These are phyloP conservation scores for Trichoderma atrobrunneum DNA, from an alignment of 2,329 filamentous ascomycete species.

Conservation along the genomic window DNA sequence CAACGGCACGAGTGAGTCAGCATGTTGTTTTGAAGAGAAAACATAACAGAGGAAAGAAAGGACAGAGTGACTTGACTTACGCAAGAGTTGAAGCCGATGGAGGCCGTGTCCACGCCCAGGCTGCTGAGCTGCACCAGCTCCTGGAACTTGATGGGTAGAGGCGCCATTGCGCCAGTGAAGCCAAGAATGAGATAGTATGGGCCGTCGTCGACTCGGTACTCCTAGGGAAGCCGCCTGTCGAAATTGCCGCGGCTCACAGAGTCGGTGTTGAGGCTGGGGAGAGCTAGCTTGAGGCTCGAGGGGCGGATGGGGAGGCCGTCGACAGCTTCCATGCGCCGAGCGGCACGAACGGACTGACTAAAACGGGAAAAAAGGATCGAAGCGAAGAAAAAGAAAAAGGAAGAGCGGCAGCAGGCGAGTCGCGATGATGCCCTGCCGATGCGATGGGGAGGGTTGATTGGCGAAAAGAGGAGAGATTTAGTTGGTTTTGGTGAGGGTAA, in stretches of 20 bases:
- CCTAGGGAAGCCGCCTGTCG: slow-evolving; percentile 23
- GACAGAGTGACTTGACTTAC: slow-evolving; percentile 47
- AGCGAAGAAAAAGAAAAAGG: slow-evolving; percentile 9
- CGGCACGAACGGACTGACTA: slow-evolving; percentile 27
- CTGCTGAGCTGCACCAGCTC: slow-evolving; percentile 72
- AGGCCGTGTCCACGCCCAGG: slow-evolving; percentile 46
- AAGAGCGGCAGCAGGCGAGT: slow-evolving; percentile 22
- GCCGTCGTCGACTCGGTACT: slow-evolving; percentile 20
- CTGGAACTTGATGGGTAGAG: slow-evolving; percentile 88
- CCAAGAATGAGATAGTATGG: slow-evolving; percentile 22
- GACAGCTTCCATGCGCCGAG: slow-evolving; percentile 41
- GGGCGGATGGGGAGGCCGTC: slow-evolving; percentile 27
- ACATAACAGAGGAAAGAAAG: not conserved
- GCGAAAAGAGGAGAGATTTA: slow-evolving; percentile 20
- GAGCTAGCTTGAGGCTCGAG: slow-evolving; percentile 22
- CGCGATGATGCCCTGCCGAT: slow-evolving; percentile 28
- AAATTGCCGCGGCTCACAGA: slow-evolving; percentile 28
- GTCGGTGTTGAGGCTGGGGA: slow-evolving; percentile 17
- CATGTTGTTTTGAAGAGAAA: not conserved
- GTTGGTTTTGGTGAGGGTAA: slow-evolving; percentile 22
- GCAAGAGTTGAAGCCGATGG: slow-evolving; percentile 77
- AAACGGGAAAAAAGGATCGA: slow-evolving; percentile 21
- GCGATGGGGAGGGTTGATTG: slow-evolving; percentile 25
- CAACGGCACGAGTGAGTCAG: not conserved
- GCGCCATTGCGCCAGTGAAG: slow-evolving; percentile 52